Evolutionary conservation across 2,329 filamentous ascomycete species (phyloP).

Genomic region (Fusarium citri): DNA sequence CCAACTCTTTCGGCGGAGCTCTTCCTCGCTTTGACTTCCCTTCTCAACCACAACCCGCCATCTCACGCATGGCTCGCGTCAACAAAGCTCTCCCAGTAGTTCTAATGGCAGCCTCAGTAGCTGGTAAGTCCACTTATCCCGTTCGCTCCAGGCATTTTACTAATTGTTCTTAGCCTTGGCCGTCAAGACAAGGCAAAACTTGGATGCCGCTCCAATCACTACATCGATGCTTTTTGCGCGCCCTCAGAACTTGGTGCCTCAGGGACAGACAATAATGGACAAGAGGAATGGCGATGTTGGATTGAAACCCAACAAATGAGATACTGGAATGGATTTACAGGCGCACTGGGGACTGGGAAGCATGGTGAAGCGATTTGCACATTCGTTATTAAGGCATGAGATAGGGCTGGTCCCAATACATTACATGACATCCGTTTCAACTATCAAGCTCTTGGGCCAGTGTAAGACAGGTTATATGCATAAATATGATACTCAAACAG

Average conservation of each 20-base stretch:
- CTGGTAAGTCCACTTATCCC: not conserved
- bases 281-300: not conserved
- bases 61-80: slow-evolving; percentile 34
- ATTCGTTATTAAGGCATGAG: not conserved
- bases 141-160: accelerated
- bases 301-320: slow-evolving; percentile 12
- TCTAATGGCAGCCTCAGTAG: slow-evolving; percentile 18
- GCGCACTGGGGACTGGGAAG: not conserved
- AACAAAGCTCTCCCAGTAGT: slow-evolving; percentile 30
- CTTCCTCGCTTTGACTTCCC: slow-evolving; percentile 41
- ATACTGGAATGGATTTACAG: not conserved
- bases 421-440: not conserved
- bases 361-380: slow-evolving; percentile 3
- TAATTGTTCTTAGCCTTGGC: slow-evolving; percentile 21
- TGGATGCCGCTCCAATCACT: not conserved
- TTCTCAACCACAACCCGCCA: slow-evolving; percentile 9
- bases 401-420: slow-evolving; percentile 24
- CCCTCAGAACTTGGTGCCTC: slow-evolving; percentile 12
- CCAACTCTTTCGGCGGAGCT: slow-evolving; percentile 40
- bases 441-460: not conserved
- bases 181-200: slow-evolving; percentile 24
- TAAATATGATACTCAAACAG: not conserved
- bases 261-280: slow-evolving; percentile 8
- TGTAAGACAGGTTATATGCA: not conserved
- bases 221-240: not conserved